Evolutionary conservation across 192 early-diverging fungal genomes (phyloP).

Genomic region (Chytriomyces sp.): DNA sequence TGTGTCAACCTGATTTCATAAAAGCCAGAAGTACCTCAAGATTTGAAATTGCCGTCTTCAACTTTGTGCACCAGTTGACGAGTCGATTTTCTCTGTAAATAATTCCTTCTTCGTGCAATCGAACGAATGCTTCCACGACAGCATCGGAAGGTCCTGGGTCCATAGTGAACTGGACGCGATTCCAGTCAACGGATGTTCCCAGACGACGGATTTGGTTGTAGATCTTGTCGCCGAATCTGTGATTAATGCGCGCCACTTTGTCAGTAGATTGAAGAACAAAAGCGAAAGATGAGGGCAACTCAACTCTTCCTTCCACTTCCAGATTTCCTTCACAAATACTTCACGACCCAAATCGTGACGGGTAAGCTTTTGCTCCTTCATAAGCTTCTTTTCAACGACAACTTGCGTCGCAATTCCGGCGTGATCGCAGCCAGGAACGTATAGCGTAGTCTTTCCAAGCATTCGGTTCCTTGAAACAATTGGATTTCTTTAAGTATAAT

Average conservation of each 20-base stretch:
- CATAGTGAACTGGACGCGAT: conserved; percentile 89
- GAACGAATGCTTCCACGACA: conserved; percentile 92
- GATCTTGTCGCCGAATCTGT: conserved; percentile 61
- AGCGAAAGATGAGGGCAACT: not conserved
- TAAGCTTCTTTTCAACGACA: conserved; percentile 95
- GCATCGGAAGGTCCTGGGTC: conserved; percentile 73
- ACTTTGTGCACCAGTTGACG: conserved; percentile 97
- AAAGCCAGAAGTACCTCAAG: conserved; percentile 66
- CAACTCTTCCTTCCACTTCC: conserved; percentile 94
- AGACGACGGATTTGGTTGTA: conserved; percentile 87
- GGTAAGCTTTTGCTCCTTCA: conserved; percentile 81
- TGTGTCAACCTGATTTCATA: not conserved
- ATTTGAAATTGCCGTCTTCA: conserved; percentile 96
- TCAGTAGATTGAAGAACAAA: conserved; percentile 40
- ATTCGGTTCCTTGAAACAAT: conserved; percentile 74
- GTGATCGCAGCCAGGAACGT: conserved; percentile 94
- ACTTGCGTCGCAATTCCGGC: conserved; percentile 97
- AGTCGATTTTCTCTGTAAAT: conserved; percentile 97
- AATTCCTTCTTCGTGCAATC: conserved; percentile 90
- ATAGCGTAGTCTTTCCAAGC: conserved; percentile 93
- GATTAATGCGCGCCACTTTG: not conserved
- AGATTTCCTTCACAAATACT: conserved; percentile 83
- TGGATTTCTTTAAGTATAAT: not conserved
- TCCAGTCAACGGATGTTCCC: conserved; percentile 94
- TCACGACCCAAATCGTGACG: conserved; percentile 95